These are phyloP conservation scores for Pythium aquatile DNA, from an alignment of 352 stramenopile genomes.

Conservation along the genomic window DNA sequence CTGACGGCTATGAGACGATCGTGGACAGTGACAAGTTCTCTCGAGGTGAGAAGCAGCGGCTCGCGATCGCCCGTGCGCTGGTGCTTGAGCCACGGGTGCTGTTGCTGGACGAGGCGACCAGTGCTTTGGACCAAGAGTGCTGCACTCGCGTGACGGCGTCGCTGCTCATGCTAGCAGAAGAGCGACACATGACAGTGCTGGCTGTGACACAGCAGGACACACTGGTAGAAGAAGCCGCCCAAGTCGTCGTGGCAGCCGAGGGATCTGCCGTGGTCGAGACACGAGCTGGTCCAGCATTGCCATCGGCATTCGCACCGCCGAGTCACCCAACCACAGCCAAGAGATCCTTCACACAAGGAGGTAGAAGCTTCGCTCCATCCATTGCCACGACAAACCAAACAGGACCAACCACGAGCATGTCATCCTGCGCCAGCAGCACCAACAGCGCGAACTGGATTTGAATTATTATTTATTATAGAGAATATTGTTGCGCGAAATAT, in stretches of 20 bases:
- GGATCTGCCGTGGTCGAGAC: conserved; percentile 1
- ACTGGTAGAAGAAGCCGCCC: neutral
- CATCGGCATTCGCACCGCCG: neutral
- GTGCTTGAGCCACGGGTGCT: conserved; percentile 69
- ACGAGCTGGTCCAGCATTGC: neutral
- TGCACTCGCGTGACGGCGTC: conserved; percentile 4
- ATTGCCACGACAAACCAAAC: neutral
- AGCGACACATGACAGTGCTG: conserved; percentile 7
- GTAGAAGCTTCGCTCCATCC: neutral
- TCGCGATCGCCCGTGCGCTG: conserved; percentile 76
- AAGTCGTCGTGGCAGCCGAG: conserved; percentile 7
- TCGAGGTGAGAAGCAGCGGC: conserved; percentile 72
- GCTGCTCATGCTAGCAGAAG: conserved; percentile 7
- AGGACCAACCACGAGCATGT: neutral
- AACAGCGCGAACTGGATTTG: neutral
- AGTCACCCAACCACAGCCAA: neutral
- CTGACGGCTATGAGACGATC: conserved; percentile 50
- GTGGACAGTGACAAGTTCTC: conserved; percentile 70
- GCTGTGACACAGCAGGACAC: conserved; percentile 12
- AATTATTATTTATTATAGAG: neutral
- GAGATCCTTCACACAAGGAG: neutral
- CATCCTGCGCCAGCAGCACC: neutral
- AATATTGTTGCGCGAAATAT: neutral
- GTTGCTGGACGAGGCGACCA: conserved; percentile 86
- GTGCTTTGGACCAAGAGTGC: conserved; percentile 38